Evolutionary conservation across 2,329 filamentous ascomycete genomes (phyloP).

Genomic region (Sclerotinia sclerotiorum): DNA sequence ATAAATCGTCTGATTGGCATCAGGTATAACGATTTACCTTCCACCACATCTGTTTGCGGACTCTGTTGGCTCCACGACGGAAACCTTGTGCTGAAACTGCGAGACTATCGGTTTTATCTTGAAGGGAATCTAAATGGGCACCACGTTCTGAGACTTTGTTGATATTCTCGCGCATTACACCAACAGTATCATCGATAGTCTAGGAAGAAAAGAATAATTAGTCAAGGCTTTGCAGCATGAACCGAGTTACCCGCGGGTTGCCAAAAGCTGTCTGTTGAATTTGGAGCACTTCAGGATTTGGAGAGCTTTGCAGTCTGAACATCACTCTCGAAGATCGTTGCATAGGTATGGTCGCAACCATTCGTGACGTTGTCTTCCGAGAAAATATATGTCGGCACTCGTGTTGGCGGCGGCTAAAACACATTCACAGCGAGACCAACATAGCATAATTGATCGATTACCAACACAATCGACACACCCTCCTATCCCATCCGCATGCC

Average conservation of each 20-base stretch:
- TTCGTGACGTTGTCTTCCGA: not conserved
- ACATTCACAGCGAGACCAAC: conserved; percentile 26
- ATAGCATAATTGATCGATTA: conserved; percentile 17
- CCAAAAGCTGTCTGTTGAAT: not conserved
- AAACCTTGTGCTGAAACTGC: conserved; percentile 92
- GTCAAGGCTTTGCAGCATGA: conserved; percentile 24
- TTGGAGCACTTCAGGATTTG: not conserved
- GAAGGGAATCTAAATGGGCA: conserved; percentile 79
- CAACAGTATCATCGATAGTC: conserved; percentile 97
- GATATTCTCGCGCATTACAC: conserved; percentile 96
- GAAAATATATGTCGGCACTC: not conserved
- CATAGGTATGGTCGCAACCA: not conserved
- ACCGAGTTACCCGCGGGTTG: conserved; percentile 1
- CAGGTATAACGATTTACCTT: conserved; percentile 11
- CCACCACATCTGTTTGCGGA: conserved; percentile 90
- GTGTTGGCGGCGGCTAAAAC: conserved; percentile 28
- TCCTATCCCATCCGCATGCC: not conserved
- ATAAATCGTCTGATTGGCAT: not conserved
- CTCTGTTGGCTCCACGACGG: conserved; percentile 91
- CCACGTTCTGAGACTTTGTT: conserved; percentile 94
- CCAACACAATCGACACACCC: not conserved
- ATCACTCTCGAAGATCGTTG: not conserved
- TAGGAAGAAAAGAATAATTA: conserved; percentile 44
- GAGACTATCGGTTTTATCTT: conserved; percentile 94
- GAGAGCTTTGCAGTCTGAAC: not conserved